Evolutionary conservation across 2,329 filamentous ascomycete genomes (phyloP), one percentile per base, ranked within the genome.

Genomic region (Hirsutella minnesotensis): DNA sequence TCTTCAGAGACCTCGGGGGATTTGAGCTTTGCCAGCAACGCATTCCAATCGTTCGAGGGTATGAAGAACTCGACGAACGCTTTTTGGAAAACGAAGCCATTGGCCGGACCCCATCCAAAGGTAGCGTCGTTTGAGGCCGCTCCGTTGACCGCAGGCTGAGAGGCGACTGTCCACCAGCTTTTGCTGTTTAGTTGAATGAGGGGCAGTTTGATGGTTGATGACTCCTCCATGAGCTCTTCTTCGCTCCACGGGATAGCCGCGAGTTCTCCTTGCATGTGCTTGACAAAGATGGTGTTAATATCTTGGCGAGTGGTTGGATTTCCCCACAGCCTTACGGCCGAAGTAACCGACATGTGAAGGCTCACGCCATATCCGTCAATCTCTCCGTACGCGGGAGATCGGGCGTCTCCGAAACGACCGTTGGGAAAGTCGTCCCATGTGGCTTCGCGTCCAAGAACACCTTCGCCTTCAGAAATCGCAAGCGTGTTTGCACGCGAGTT

Each of bases 361-460:
- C 83, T 92, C n/a, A 94, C 88, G 10, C 92, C 92, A 58, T 96
- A 96, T n/a, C 90, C 90, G 57, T 96, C 89, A 46, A 95, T 95
- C 62, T 95, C 88, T 54, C 90, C 90, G 58, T 94, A 96, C 0
- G 90, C 90, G 1, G 88, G 88, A 3, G 88, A 95, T 41, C 90
- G 78, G 4, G 89, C 86, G 56, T 95, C 90, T 58, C 90, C 90
- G 80, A 90, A 96, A 43, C 90, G 79, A 22, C 90, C 92, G 67
- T 96, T 96, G 49, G 90, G 90, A 62, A 88, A 98, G 57, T 98
- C 92, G 56, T 98, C 92, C 92, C 92, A 98, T 1, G 92, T 98
- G 29, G 92, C 92, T 69, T 96, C 90, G 40, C 92, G 77, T 10
- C 90, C 92, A 7, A 95, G 70, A 3, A 84, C 75, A 20, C 90